These are phyloP conservation scores for Plectranthus barbatus DNA, from an alignment of 257 asterid genomes.

Conservation along the genomic window DNA sequence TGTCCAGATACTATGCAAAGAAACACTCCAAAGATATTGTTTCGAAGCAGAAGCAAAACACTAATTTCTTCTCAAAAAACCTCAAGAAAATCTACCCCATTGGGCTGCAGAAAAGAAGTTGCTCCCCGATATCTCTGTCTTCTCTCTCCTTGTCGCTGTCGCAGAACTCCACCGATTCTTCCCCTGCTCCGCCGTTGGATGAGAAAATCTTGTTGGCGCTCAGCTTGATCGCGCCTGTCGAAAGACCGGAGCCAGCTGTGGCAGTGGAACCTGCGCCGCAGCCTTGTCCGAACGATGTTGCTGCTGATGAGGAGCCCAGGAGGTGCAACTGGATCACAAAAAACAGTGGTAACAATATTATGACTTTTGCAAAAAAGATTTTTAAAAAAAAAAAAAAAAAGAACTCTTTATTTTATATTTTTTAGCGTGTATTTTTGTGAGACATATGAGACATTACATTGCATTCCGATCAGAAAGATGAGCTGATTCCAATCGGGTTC, in stretches of 20 bases:
- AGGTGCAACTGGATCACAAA: slow-evolving; percentile 87
- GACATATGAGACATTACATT: too few relatives aligned
- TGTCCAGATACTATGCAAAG: slow-evolving; percentile 40
- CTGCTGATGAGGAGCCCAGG: slow-evolving; percentile 34
- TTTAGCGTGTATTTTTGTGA: too few relatives aligned
- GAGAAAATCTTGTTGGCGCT: slow-evolving; percentile 55
- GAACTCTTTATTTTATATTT: too few relatives aligned
- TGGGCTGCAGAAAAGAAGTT: slow-evolving; percentile 42
- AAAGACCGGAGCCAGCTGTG: slow-evolving; percentile 13
- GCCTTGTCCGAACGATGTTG: slow-evolving; percentile 5
- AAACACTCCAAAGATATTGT: too few relatives aligned
- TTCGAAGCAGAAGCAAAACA: slow-evolving; percentile 31
- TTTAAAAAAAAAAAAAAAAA: too few relatives aligned
- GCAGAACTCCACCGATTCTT: slow-evolving; percentile 55
- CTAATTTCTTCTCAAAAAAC: slow-evolving; percentile 40
- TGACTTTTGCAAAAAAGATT: too few relatives aligned
- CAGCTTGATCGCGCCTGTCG: slow-evolving; percentile 29
- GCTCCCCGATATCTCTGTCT: slow-evolving; percentile 64
- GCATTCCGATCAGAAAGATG: too few relatives aligned
- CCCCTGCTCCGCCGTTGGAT: slow-evolving; percentile 33
- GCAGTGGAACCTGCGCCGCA: slow-evolving; percentile 19
- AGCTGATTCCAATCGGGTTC: too few relatives aligned
- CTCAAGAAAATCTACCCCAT: slow-evolving; percentile 68
- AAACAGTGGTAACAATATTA: slow-evolving; percentile 50
- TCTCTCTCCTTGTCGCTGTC: slow-evolving; percentile 63